phyloP scores from a whole-genome alignment of 2,329 filamentous ascomycete genomes.

The Colletotrichum sp. region DNA sequence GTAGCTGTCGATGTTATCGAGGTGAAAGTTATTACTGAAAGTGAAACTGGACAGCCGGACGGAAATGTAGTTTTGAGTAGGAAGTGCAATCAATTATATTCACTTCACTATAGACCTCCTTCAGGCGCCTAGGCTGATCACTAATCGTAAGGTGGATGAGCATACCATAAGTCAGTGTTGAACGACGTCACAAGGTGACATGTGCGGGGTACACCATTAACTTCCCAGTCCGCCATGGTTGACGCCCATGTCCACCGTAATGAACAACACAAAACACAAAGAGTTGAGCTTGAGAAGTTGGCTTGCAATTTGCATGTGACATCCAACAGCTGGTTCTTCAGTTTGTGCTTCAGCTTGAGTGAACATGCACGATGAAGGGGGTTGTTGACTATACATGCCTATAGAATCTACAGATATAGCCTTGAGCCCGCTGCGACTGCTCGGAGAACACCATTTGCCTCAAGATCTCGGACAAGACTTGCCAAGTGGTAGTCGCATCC shows the following conservation, averaged over 20 bases:
- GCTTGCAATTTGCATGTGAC: neutral
- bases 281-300: accelerated
- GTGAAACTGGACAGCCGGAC: neutral
- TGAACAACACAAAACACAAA: neutral
- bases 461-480: neutral
- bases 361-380: too few species aligned
- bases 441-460: neutral
- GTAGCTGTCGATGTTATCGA: neutral
- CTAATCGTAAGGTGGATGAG: neutral
- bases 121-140: neutral
- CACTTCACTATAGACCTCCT: neutral
- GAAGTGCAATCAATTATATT: neutral
- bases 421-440: neutral
- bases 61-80: neutral
- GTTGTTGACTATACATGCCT: neutral
- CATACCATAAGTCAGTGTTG: neutral
- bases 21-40: neutral
- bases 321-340: neutral
- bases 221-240: neutral
- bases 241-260: neutral
- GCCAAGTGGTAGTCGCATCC: neutral
- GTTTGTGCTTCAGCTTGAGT: too few species aligned
- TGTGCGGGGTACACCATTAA: neutral
- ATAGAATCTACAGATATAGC: neutral
- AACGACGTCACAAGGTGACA: neutral